These are phyloP conservation scores for Botryosphaeria dothidea DNA, from an alignment of 2,329 filamentous ascomycete genomes.

Conservation along the genomic window DNA sequence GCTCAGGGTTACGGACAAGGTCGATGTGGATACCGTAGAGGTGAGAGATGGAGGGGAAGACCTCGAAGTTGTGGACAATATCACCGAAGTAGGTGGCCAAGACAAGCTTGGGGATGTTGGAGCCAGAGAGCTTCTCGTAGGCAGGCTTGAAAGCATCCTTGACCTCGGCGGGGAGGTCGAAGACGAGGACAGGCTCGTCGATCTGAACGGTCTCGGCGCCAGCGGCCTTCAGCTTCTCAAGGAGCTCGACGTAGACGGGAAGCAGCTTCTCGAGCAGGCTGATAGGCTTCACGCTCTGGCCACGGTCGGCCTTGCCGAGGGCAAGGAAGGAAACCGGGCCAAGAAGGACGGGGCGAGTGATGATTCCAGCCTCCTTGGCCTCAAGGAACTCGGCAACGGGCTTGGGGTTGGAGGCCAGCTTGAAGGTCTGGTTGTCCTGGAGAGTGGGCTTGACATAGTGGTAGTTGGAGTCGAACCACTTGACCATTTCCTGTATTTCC, in stretches of 20 bases:
- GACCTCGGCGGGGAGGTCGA: conserved; percentile 84
- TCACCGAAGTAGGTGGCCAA: conserved; percentile 99
- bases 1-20: conserved; percentile 97
- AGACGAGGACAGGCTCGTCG: conserved; percentile 95
- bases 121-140: conserved; percentile 84
- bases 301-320: conserved; percentile 97
- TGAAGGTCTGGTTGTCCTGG: conserved; percentile 96
- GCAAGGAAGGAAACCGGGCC: conserved; percentile 97
- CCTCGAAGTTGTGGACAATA: conserved; percentile 97
- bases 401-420: conserved; percentile 84
- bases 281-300: conserved; percentile 89
- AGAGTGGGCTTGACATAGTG: conserved; percentile 99
- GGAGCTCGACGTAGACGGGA: conserved; percentile 90
- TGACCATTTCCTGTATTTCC: conserved; percentile 82
- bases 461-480: conserved; percentile 99
- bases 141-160: conserved; percentile 98
- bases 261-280: conserved; percentile 89
- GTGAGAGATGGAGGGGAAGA: conserved; percentile 70
- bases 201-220: conserved; percentile 97
- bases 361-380: conserved; percentile 95
- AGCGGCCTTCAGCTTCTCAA: conserved; percentile 90
- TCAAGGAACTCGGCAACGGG: conserved; percentile 92
- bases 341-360: conserved; percentile 89
- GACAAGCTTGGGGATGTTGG: conserved; percentile 81
- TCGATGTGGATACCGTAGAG: conserved; percentile 90